phyloP scores from a whole-genome alignment of 768 basidiomycete species.

The Panaeolus papilionaceus region DNA sequence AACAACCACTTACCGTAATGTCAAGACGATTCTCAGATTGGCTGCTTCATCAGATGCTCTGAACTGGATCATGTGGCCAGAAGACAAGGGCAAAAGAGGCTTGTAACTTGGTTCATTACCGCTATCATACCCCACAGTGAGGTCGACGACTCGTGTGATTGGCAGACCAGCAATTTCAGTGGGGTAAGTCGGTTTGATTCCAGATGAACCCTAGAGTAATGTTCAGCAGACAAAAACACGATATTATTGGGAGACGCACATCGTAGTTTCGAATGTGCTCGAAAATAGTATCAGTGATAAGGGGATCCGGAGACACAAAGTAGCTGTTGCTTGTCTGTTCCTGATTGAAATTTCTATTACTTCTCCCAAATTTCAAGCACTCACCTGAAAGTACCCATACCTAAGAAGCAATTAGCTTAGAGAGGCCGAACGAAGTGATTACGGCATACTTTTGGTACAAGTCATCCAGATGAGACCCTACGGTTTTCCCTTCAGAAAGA shows the following conservation, averaged over 20 bases:
- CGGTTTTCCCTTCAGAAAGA: constrained; percentile 55
- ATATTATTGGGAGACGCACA: constrained; percentile 32
- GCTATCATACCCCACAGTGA: constrained; percentile 82
- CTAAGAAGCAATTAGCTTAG: constrained; percentile 38
- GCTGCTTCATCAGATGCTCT: constrained; percentile 50
- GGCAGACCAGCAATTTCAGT: constrained; percentile 61
- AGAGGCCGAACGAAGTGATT: constrained; percentile 2
- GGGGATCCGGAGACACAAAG: constrained; percentile 74
- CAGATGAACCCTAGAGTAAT: constrained; percentile 14
- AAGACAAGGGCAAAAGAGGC: constrained; percentile 72
- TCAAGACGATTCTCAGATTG: constrained; percentile 65
- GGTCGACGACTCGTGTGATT: constrained; percentile 71
- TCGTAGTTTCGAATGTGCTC: constrained; percentile 63
- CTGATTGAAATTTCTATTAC: constrained; percentile 10
- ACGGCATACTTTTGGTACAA: constrained; percentile 61
- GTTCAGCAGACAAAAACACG: constrained; percentile 6
- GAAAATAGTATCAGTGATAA: constrained; percentile 75
- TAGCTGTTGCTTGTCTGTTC: constrained; percentile 81
- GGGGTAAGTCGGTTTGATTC: constrained; percentile 56
- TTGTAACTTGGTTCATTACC: constrained; percentile 68
- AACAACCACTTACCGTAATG: constrained; percentile 58
- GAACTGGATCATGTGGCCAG: constrained; percentile 89
- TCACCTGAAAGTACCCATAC: constrained; percentile 81
- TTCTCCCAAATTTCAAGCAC: not conserved
- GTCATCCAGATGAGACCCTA: constrained; percentile 61